Base-by-base conservation (phyloP, 768 basidiomycete species). In the Tulasnella sp. region DNA sequence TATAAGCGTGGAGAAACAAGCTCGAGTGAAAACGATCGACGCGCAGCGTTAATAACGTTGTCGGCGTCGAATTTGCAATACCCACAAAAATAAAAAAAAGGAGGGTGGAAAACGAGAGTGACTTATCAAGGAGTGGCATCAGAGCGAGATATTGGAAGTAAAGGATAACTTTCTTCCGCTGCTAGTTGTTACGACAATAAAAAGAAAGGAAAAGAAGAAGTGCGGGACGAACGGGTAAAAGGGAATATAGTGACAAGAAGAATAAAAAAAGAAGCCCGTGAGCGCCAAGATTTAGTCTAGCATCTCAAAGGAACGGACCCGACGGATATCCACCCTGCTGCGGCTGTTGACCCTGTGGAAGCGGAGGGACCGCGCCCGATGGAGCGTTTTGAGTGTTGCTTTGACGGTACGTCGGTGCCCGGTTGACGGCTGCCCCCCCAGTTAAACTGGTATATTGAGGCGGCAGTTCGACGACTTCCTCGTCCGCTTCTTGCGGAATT, bases 401-500 rank as follows among this genome's bases (percentile, higher is more conserved):
- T 44, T 77, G 31, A 8, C 79, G 79, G 37, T 80, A 75, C 5
- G 79, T 74, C 11, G 79, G 79, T 1, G 69, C 28, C 44, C 79
- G 42, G 18, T 28, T 54, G 22, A 78, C 72, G 24, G 41, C 3
- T 31, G 44, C 58, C 6, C 42, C 58, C 6, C 42, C 79, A 16
- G 31, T 80, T 11, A 82, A 22, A 28, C 34, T 64, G 41, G 28
- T 50, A 46, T 82, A 82, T 41, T 82, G 81, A 37, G 81, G 81
- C n/a, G 81, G 81, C 50, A 82, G 72, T 40, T 82, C 81, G n/a
- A 81, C 81, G 14, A 76, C 60, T 50, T 81, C 81, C 14, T 81
- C 81, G 22, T 81, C 80, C 11, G 37, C 74, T 34, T 40, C 64
- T 28, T 44, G 73, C 28, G 72, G 72, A 1, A 81, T 54, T 46